Evolutionary conservation across 1,284 basidiomycete genomes (phyloP).

Genomic region (Tilletia walkeri): DNA sequence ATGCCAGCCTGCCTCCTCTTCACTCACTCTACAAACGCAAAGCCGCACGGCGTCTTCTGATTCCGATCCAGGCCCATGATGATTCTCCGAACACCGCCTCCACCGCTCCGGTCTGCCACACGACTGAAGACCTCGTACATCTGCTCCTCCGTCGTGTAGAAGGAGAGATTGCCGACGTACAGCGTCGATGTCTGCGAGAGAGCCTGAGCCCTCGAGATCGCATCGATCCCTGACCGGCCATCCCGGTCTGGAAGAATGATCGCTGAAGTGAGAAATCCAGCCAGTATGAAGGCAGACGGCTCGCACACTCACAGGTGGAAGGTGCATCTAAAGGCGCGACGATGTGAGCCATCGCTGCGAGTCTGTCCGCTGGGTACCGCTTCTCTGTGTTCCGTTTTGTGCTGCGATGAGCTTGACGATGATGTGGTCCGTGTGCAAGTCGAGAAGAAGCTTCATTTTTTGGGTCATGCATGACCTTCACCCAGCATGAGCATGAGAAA

Average conservation of each 20-base stretch:
- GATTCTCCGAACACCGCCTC: slow-evolving; percentile 94
- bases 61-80: slow-evolving; percentile 99
- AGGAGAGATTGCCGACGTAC: slow-evolving; percentile 93
- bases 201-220: slow-evolving; percentile 58
- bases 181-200: slow-evolving; percentile 61
- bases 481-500: no score
- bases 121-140: slow-evolving; percentile 97
- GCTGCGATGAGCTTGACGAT: not conserved
- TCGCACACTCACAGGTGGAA: slow-evolving; percentile 81
- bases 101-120: slow-evolving; percentile 82
- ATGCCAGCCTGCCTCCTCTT: no score
- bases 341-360: slow-evolving; percentile 74
- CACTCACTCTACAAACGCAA: slow-evolving; percentile 86
- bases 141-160: slow-evolving; percentile 96
- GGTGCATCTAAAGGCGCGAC: slow-evolving; percentile 81
- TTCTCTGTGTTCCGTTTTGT: slow-evolving; percentile 18
- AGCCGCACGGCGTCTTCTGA: slow-evolving; percentile 96
- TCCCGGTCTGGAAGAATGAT: slow-evolving; percentile 51
- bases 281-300: no score
- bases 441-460: not conserved
- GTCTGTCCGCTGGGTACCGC: slow-evolving; percentile 23
- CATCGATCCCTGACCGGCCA: slow-evolving; percentile 50
- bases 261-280: no score
- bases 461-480: no score
- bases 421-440: slow-evolving; percentile 15